Evolutionary conservation across 495 filamentous ascomycete species (phyloP), one percentile per base, ranked within the genome.

Genomic region (Penicillium mononematosum): DNA sequence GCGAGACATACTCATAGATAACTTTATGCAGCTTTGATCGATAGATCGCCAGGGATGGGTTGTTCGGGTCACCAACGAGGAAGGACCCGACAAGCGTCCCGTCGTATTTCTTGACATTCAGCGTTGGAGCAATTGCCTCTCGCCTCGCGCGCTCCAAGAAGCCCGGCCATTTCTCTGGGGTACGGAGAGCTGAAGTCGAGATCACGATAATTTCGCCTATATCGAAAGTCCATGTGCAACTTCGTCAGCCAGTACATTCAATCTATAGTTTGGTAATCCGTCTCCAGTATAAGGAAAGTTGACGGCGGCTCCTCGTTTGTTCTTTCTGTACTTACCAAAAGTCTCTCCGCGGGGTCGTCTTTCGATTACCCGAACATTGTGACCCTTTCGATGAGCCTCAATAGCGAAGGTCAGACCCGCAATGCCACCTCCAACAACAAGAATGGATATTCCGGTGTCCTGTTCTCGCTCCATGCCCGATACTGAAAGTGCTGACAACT

Each of bases 371-470:
- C 46, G 31, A 12, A 59, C 57, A 38, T 55, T 50, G 34, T 45
- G 25, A 2, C 57, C 57, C 16, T 56, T 41, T 5, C 57, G 52
- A 29, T 36, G 36, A n/a, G 46, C 27, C 20, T 53, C 57, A 38
- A 55, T 29, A 11, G 57, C 57, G 2, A 43, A 27, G 11, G 51
- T 43, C 3, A 59, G 34, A 4, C 57, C 57, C 36, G 51, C 51
- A 41, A 59, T 45, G 2, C 57, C 57, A 25, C 39, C 57, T 12
- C 57, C 57, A 12, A 55, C 51, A 9, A 59, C 45, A 17, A 59
- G 43, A 4, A 53, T 45, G 20, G 45, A 57, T 14, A 57, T 53
- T 2, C 45, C 54, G 6, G 36, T 39, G 36, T 39, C 36, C 16
- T 39, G 36, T 39, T 39, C 36, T 39, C 36, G 36, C 36, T 39